phyloP scores from a whole-genome alignment of 139 green algal species.

The Auxenochlorella pyrenoidosa region DNA sequence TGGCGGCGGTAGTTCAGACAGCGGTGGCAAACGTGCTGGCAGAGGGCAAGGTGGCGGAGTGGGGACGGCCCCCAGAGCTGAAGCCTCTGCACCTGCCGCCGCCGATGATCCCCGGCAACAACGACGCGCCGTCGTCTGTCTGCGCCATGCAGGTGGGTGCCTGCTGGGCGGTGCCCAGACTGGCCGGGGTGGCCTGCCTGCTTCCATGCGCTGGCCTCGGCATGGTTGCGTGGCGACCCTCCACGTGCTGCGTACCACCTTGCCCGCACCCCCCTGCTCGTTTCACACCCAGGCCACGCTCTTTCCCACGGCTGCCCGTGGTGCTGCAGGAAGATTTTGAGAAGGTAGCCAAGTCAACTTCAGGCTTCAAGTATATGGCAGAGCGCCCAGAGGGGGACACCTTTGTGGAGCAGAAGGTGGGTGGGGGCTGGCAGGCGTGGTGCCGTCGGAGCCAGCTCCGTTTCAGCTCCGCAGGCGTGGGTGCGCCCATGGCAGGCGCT shows the following conservation, averaged over 20 bases:
- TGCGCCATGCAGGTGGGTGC: conserved; percentile 5
- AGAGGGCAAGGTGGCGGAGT: background rate
- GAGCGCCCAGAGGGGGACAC: background rate
- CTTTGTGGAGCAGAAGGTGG: conserved; percentile 20
- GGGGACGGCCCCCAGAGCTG: background rate
- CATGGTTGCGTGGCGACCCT: background rate
- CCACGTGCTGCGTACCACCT: background rate
- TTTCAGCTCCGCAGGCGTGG: too few relatives aligned
- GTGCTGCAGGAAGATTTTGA: conserved; percentile 12
- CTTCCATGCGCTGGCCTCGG: background rate
- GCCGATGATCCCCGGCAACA: conserved; percentile 3
- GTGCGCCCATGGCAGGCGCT: background rate
- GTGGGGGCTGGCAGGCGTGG: background rate
- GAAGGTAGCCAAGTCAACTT: background rate
- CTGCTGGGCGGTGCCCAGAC: background rate
- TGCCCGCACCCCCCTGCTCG: background rate
- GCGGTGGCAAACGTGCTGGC: background rate
- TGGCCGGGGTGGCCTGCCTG: background rate
- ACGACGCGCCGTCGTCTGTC: background rate
- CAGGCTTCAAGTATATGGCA: background rate
- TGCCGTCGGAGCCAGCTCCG: too few relatives aligned
- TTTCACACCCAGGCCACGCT: too few relatives aligned
- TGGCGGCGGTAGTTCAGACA: conserved; percentile 4
- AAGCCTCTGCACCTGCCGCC: background rate
- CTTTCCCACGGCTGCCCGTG: too few relatives aligned